Percentiles rank a stretch among this genome's conserved stretches.
These are phyloP conservation scores for Chlorella sp. DNA, from an alignment of 139 green algal species.

Conservation along the genomic window DNA sequence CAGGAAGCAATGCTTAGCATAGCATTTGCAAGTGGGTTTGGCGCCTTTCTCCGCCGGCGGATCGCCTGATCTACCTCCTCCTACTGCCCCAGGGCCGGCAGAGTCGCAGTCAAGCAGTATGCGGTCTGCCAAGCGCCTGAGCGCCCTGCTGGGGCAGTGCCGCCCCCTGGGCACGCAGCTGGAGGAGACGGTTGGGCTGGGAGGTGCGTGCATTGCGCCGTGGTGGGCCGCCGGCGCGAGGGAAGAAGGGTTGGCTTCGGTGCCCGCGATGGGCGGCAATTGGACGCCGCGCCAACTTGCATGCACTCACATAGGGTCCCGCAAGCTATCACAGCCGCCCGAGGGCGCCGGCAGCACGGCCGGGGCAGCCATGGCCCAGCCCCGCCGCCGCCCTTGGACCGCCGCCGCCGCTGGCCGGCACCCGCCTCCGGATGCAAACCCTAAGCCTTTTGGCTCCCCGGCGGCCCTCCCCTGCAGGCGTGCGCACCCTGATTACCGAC, in stretches of 20 bases:
- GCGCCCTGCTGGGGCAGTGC: neutral
- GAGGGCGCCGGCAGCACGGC: too few relatives aligned
- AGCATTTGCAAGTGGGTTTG: too few relatives aligned
- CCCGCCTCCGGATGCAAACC: neutral
- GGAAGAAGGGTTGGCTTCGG: neutral
- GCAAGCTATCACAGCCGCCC: too few relatives aligned
- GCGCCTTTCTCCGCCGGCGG: too few relatives aligned
- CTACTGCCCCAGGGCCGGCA: too few relatives aligned
- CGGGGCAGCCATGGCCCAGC: neutral
- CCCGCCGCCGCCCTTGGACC: too few relatives aligned
- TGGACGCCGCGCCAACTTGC: neutral
- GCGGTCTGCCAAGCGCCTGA: neutral
- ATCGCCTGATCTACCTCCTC: too few relatives aligned
- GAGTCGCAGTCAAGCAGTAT: neutral
- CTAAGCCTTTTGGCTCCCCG: neutral
- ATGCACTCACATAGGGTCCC: neutral
- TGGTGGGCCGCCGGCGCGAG: too few relatives aligned
- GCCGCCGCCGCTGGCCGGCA: too few relatives aligned
- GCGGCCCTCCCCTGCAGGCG: neutral
- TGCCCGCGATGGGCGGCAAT: neutral
- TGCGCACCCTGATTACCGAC: slow-evolving; percentile 39
- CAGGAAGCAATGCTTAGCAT: too few relatives aligned
- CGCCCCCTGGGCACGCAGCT: neutral
- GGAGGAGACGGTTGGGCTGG: neutral
- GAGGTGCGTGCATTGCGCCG: neutral